Percentiles rank a stretch among this genome's conserved stretches.
Evolutionary conservation across 768 basidiomycete genomes (phyloP).

Genomic region (Jaapia argillacea): DNA sequence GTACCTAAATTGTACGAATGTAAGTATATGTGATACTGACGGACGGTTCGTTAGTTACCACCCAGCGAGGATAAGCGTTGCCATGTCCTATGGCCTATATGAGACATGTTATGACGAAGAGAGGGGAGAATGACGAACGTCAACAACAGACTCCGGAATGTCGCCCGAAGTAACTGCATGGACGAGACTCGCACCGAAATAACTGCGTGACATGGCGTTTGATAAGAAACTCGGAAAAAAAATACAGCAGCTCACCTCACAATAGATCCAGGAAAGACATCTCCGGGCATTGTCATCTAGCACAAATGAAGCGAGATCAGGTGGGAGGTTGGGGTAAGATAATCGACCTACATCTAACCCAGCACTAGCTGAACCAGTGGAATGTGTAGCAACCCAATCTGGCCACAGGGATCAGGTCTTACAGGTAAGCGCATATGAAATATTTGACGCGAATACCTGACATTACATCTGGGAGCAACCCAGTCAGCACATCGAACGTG

Average conservation of each 20-base stretch:
- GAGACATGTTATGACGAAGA: neutral
- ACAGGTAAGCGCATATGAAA: neutral
- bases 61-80: conserved; percentile 53
- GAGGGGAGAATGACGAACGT: conserved; percentile 26
- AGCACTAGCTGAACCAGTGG: conserved; percentile 37
- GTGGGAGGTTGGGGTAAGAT: neutral
- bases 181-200: conserved; percentile 48
- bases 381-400: conserved; percentile 54
- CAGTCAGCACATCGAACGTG: no score
- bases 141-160: conserved; percentile 42
- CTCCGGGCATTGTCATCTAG: conserved; percentile 63
- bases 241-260: conserved; percentile 2
- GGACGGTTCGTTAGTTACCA: no score
- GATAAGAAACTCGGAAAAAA: conserved; percentile 5
- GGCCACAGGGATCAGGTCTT: neutral
- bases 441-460: conserved; percentile 15
- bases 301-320: neutral
- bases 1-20: conserved; percentile 25
- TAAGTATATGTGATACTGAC: no score
- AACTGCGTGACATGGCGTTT: conserved; percentile 20
- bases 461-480: conserved; percentile 38
- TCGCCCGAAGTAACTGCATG: conserved; percentile 44
- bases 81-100: conserved; percentile 39
- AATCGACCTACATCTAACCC: conserved; percentile 42
- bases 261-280: conserved; percentile 19